These are phyloP conservation scores for Penicillium rolfsii DNA, from an alignment of 2,329 filamentous ascomycete genomes.

Conservation along the genomic window DNA sequence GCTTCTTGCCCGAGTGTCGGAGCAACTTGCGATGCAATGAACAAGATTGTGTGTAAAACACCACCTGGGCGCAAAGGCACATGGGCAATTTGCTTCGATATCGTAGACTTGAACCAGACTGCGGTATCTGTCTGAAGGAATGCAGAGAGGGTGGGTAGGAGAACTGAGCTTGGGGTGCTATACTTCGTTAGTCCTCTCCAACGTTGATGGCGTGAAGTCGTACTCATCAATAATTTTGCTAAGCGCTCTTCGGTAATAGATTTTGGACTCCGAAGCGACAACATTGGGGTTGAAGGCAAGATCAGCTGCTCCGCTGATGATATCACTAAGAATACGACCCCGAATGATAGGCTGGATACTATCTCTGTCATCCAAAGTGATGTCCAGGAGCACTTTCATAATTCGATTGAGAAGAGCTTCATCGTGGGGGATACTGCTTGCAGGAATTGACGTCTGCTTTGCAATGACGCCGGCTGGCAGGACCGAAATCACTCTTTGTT, in stretches of 20 bases:
- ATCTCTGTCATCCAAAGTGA: conserved; percentile 37
- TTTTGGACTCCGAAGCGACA: conserved; percentile 20
- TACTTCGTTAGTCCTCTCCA: conserved; percentile 19
- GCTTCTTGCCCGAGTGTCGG: conserved; percentile 43
- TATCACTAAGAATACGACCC: conserved; percentile 46
- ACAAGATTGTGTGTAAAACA: conserved; percentile 48
- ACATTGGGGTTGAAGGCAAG: conserved; percentile 43
- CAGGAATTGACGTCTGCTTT: conserved; percentile 31
- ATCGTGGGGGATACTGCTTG: conserved; percentile 32
- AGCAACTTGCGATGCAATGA: conserved; percentile 48
- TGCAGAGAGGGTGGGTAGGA: conserved; percentile 43
- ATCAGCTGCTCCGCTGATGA: conserved; percentile 45
- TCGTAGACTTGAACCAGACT: conserved; percentile 44
- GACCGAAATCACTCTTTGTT: conserved; percentile 49
- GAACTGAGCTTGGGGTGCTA: conserved; percentile 41
- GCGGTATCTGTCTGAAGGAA: conserved; percentile 43
- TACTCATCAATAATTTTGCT: conserved; percentile 42
- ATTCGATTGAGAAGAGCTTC: conserved; percentile 38
- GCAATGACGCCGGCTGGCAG: conserved; percentile 49
- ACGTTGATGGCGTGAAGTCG: conserved; percentile 5
- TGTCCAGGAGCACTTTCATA: conserved; percentile 32
- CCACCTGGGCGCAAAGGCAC: conserved; percentile 46
- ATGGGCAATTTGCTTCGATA: conserved; percentile 44
- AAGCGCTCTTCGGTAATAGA: conserved; percentile 30
- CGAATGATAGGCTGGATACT: conserved; percentile 46